Evolutionary conservation across 2,329 filamentous ascomycete genomes (phyloP).

Genomic region (Huntiella bhutanensis): DNA sequence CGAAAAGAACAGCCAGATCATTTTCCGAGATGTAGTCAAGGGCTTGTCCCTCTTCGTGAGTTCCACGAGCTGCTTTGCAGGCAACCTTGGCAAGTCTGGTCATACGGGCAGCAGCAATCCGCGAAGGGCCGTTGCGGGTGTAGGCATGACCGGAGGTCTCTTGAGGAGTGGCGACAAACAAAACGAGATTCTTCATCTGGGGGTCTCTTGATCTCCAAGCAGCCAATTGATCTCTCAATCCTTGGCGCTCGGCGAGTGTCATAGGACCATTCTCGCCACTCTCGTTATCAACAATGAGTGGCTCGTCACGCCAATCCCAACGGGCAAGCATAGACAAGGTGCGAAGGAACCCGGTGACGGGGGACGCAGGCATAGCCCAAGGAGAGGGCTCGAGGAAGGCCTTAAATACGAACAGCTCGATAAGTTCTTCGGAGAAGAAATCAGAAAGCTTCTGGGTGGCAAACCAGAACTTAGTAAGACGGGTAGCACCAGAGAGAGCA

Average conservation of each 20-base stretch:
- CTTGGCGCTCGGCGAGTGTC: conserved; percentile 36
- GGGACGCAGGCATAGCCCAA: conserved; percentile 58
- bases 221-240: conserved; percentile 53
- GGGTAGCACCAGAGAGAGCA: conserved; percentile 62
- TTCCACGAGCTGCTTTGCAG: conserved; percentile 31
- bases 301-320: conserved; percentile 83
- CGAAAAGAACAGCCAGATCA: conserved; percentile 37
- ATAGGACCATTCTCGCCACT: conserved; percentile 19
- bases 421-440: conserved; percentile 60
- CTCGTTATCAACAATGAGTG: conserved; percentile 59
- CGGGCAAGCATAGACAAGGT: conserved; percentile 60
- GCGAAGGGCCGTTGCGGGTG: conserved; percentile 50
- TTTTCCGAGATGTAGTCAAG: conserved; percentile 28
- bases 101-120: conserved; percentile 70
- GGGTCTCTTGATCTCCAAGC: conserved; percentile 81
- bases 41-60: conserved; percentile 27
- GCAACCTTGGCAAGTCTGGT: conserved; percentile 65
- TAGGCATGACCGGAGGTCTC: conserved; percentile 65
- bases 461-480: conserved; percentile 82
- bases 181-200: conserved; percentile 60
- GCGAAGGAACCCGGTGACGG: conserved; percentile 62
- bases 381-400: conserved; percentile 69
- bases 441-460: conserved; percentile 57
- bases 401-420: conserved; percentile 65
- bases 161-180: conserved; percentile 65